Evolutionary conservation across 1,284 basidiomycete genomes (phyloP).

Genomic region (Ustilago loliicola): DNA sequence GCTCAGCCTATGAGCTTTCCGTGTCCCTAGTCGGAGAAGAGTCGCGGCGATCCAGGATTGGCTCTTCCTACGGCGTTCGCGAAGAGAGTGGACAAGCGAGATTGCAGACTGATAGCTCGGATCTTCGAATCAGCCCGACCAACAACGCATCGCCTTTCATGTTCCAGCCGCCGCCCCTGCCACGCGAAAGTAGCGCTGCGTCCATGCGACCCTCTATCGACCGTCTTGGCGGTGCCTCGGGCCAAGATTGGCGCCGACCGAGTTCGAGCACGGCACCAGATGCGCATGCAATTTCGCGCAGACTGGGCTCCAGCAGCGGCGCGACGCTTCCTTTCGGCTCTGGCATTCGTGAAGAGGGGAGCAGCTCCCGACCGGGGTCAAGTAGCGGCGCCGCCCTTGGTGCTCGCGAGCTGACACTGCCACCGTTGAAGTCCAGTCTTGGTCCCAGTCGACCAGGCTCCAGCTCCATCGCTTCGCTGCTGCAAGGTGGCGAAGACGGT

Average conservation of each 20-base stretch:
- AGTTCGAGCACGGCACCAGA: conserved; percentile 50
- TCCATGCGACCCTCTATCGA: conserved; percentile 32
- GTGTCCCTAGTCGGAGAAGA: conserved; percentile 11
- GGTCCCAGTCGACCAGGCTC: conserved; percentile 29
- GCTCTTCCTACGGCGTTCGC: conserved; percentile 33
- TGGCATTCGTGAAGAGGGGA: conserved; percentile 20
- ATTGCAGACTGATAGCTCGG: conserved; percentile 51
- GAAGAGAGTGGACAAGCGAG: conserved; percentile 22
- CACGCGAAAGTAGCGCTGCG: conserved; percentile 33
- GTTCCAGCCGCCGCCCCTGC: conserved; percentile 60
- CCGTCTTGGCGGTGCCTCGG: conserved; percentile 20
- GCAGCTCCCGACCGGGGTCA: conserved; percentile 38
- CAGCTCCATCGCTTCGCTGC: conserved; percentile 25
- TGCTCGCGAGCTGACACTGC: conserved; percentile 28
- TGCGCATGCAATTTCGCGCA: conserved; percentile 44
- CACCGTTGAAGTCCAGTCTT: conserved; percentile 33
- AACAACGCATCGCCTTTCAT: conserved; percentile 61
- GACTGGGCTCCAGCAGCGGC: conserved; percentile 39
- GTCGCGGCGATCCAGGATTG: conserved; percentile 19
- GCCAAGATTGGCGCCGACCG: conserved; percentile 42
- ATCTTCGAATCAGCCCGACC: conserved; percentile 48
- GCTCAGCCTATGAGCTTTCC: conserved; percentile 27
- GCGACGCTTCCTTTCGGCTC: conserved; percentile 20
- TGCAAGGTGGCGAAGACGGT: conserved; percentile 21
- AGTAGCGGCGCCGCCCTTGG: conserved; percentile 16